Evolutionary conservation across 805 yeast genomes (phyloP).

Genomic region (Ogataea trehaloabstinens): DNA sequence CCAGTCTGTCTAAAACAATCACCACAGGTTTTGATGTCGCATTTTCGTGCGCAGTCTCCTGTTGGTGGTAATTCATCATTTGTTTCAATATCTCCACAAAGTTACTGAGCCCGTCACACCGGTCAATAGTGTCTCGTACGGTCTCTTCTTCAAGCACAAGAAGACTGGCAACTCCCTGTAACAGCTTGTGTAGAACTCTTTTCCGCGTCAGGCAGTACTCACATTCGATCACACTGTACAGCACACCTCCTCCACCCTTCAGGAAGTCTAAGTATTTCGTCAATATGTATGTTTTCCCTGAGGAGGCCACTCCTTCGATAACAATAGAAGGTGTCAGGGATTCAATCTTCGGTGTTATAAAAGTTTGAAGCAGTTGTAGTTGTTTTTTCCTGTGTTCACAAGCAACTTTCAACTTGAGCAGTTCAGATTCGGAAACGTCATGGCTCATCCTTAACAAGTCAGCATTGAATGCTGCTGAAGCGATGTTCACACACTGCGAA

Average conservation of each 20-base stretch:
- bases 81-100: conserved; percentile 42
- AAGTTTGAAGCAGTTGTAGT: conserved; percentile 35
- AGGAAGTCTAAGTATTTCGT: conserved; percentile 30
- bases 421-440: too few species aligned
- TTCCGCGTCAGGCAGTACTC: conserved; percentile 43
- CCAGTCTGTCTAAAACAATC: conserved; percentile 47
- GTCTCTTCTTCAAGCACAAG: conserved; percentile 7
- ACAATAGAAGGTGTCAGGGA: conserved; percentile 37
- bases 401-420: too few species aligned
- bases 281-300: conserved; percentile 47
- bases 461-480: too few species aligned
- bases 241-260: conserved; percentile 15
- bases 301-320: conserved; percentile 47
- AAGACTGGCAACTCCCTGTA: conserved; percentile 29
- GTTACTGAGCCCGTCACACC: conserved; percentile 41
- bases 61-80: conserved; percentile 19
- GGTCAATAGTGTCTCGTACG: conserved; percentile 18
- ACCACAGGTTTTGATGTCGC: conserved; percentile 34
- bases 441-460: too few species aligned
- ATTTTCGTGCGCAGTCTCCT: not conserved
- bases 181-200: conserved; percentile 40
- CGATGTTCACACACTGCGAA: too few species aligned
- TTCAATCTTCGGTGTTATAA: conserved; percentile 30
- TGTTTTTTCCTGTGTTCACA: conserved; percentile 34
- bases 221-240: conserved; percentile 37